Base-by-base conservation (phyloP, 352 stramenopile species). In the Phytophthora cajani region DNA sequence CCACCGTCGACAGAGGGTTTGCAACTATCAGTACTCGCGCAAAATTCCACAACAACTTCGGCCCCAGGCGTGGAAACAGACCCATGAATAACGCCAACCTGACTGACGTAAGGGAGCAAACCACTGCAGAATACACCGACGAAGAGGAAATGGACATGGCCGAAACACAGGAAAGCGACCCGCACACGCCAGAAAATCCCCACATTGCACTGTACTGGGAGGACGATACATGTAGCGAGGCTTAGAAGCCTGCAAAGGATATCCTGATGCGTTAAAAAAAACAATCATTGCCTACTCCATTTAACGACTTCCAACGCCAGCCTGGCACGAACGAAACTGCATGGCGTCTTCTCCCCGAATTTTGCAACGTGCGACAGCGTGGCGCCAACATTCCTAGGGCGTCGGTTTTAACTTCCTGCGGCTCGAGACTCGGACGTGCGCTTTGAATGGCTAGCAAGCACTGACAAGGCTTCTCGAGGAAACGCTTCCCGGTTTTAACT, bases 11-110 rank as follows among this genome's bases (percentile, higher is more conserved):
- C 11, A 33, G 49, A 33, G 49, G 14, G 17, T 57, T 17, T 51
- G 16, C 10, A 46, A 56, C 40, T 14, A 53, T 38, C 17, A 79
- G 62, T 33, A 65, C 72, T 6, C 72, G 75, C 1, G 19, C 53
- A 2, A 60, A 75, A 30, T 30, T 76, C 16, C 74, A 81, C 56
- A 49, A 72, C 44, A 21, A 25, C 25, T 67, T 58, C 8, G 16
- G 44, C 21, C 44, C 4, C 16, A 12, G 19, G 10, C 23, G 58
- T 32, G 44, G 40, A 5, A n/a, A 14, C 19, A 55, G 46, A 19
- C 33, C 51, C 38, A 42, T 10, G 27, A 40, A 36, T 52, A 54
- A 57, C 42, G 17, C 16, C 23, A 38, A 69, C 19, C 32, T 47
- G 32, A 12, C 16, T 54, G 64, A 61, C 49, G 55, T 64, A 12